Evolutionary conservation across 176 grass and related monocot genomes (phyloP).

Genomic region (Avena atlantica): DNA sequence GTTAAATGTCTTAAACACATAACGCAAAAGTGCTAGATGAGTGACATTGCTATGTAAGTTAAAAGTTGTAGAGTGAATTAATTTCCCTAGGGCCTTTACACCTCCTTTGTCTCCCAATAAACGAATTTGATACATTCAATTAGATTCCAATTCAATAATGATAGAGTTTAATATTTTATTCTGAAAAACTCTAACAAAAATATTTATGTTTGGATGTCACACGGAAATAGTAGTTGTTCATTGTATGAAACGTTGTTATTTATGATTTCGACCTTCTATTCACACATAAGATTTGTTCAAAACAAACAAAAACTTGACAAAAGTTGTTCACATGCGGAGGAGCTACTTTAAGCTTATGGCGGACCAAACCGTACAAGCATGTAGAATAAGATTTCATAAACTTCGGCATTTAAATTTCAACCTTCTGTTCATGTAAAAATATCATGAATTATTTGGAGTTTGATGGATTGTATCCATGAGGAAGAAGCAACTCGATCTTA

Average conservation of each 20-base stretch:
- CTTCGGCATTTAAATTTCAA: neutral
- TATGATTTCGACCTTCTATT: neutral
- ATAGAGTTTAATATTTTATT: neutral
- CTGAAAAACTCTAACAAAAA: neutral
- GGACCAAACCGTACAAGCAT: neutral
- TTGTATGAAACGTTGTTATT: neutral
- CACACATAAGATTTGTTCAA: neutral
- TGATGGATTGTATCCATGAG: too few species aligned
- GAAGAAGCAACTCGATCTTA: too few species aligned
- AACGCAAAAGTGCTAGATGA: too few species aligned
- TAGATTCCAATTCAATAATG: too few species aligned
- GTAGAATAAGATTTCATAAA: neutral
- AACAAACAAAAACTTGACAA: neutral
- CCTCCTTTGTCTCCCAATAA: too few species aligned
- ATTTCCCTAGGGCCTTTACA: too few species aligned
- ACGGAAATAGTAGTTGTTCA: neutral
- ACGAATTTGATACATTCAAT: too few species aligned
- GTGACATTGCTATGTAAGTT: too few species aligned
- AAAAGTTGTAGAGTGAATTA: too few species aligned
- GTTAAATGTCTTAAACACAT: too few species aligned
- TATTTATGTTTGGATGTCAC: neutral
- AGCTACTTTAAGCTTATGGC: neutral
- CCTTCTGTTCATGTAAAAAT: neutral
- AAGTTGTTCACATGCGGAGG: neutral
- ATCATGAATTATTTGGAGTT: too few species aligned